Evolutionary conservation across 208 protist species (phyloP).

Genomic region (Acanthamoeba castellanii): DNA sequence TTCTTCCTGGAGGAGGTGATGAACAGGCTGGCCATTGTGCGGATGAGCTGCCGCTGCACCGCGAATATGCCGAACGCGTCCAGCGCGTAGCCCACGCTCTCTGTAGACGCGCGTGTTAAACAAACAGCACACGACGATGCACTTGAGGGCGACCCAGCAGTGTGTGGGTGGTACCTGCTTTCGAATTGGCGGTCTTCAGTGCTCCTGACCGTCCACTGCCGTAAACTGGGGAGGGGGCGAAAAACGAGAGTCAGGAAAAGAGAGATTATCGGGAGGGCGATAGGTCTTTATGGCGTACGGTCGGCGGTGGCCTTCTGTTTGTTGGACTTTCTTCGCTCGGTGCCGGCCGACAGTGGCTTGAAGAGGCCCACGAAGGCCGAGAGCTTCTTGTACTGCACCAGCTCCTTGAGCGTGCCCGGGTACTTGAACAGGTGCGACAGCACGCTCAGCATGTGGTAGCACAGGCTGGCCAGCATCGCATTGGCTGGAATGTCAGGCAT

Average conservation of each 20-base stretch:
- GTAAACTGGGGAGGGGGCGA: neutral
- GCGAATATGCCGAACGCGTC: constrained; percentile 62
- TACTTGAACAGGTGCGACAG: constrained; percentile 22
- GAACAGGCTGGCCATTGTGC: constrained; percentile 63
- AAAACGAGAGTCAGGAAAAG: too few species aligned
- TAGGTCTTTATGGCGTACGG: neutral
- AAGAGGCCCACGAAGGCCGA: constrained; percentile 12
- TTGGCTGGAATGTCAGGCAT: constrained; percentile 5
- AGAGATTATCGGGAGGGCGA: too few species aligned
- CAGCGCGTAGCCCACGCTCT: neutral
- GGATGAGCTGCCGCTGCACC: constrained; percentile 47
- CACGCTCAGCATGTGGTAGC: constrained; percentile 56
- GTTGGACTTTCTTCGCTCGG: neutral
- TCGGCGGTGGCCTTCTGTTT: neutral
- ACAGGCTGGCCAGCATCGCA: constrained; percentile 63
- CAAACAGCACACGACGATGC: too few species aligned
- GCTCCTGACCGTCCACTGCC: neutral
- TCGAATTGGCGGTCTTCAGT: too few species aligned
- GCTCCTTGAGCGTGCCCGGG: constrained; percentile 53
- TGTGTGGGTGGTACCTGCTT: too few species aligned
- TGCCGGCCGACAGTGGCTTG: constrained; percentile 13
- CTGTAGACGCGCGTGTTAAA: too few species aligned
- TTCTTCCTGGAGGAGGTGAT: constrained; percentile 48
- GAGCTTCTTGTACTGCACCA: constrained; percentile 58
- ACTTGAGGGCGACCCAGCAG: too few species aligned